Base-by-base conservation (phyloP, 495 filamentous ascomycete species). In the Penicillium odoratum region DNA sequence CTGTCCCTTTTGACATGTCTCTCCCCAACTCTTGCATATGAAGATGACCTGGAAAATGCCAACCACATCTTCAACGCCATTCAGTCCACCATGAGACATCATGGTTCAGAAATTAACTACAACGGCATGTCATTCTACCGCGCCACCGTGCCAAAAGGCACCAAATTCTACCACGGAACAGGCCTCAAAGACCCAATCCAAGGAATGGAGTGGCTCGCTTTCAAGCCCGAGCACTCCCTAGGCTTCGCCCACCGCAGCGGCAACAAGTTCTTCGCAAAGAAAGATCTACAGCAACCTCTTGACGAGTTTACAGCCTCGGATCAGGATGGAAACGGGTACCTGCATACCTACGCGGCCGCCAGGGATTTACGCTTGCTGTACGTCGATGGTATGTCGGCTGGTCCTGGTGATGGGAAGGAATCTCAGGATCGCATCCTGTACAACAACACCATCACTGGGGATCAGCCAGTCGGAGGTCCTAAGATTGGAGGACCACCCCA, bases 61-160 rank as follows among this genome's bases (percentile, higher is more conserved):
- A 82, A 82, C 59, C 77, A 81, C 47, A 85, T 88, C 58, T 88
- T 88, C 77, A 90, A 88, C 62, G 74, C 83, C 18, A 70, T 88
- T 38, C 85, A 88, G 61, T 81, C 81, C 16, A 83, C 87, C 16
- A 81, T 85, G 79, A 81, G 87, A 30, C 84, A 88, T 75, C 88
- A 83, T 80, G 85, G 84, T 7, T 87, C 85, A 0, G 84, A 84
- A 0, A 64, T 87, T 7, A 75, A 88, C 47, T 85, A 88, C 61
- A 90, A 88, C 64, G 86, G 86, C 51, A 83, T 88, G 75, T 87
- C 85, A 0, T 74, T 86, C 63, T 87, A 86, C 64, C 72, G 83
- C 0, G 86, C 75, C 5, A 77, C 72, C 0, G 77, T 90, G 3
- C 84, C 87, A 0, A 71, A 66, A 7, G 83, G 82, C 8, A 84